These are phyloP conservation scores for Komagataella mondaviorum DNA, from an alignment of 805 yeast genomes.

Conservation along the genomic window DNA sequence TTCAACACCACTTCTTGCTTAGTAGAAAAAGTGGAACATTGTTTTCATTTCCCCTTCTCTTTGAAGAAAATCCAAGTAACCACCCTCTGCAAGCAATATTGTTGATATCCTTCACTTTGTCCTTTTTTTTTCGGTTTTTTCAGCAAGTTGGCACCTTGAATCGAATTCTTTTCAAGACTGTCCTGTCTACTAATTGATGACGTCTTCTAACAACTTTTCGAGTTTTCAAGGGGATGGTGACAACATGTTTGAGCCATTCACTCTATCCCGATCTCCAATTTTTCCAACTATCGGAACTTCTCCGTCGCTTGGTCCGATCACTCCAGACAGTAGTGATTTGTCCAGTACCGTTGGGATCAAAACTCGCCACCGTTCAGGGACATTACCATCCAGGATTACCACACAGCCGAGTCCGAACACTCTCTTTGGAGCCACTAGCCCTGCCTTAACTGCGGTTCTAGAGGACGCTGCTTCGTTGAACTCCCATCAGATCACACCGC, in stretches of 20 bases:
- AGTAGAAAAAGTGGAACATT: background rate
- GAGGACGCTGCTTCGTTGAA: constrained; percentile 8
- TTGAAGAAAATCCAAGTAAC: background rate
- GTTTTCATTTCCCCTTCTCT: background rate
- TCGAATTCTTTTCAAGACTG: background rate
- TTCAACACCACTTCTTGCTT: background rate
- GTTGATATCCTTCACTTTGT: background rate
- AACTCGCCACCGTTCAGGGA: constrained; percentile 65
- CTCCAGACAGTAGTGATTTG: background rate
- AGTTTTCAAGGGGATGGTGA: background rate
- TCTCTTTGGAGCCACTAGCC: constrained; percentile 10
- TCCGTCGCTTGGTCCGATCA: background rate
- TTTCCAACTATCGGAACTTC: background rate
- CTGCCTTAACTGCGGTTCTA: constrained; percentile 13
- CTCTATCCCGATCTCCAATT: background rate
- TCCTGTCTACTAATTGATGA: background rate
- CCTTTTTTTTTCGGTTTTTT: background rate
- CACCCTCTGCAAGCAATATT: background rate
- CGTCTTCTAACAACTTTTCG: background rate
- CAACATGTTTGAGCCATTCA: background rate
- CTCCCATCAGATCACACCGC: background rate
- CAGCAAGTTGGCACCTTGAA: background rate
- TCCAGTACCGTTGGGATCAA: constrained; percentile 22
- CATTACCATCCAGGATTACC: constrained; percentile 53
- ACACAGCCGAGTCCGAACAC: constrained; percentile 11